Evolutionary conservation across 192 early-diverging fungal species (phyloP), one percentile per base, ranked within the genome.

Genomic region (Diversispora eburnea): DNA sequence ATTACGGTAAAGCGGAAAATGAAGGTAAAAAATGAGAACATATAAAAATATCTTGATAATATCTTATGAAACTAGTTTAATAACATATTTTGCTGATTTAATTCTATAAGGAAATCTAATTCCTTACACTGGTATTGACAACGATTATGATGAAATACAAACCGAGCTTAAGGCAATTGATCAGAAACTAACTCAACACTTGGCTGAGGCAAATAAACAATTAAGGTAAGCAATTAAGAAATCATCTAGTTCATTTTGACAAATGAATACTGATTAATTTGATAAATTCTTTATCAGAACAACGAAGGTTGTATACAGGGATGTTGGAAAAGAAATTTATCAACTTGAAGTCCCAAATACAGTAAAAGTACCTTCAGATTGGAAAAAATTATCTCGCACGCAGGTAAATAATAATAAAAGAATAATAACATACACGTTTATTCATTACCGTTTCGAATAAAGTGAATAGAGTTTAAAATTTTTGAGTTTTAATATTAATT

Each of bases 321-420:
- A 96, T 81, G 82, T 97, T 63, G 95, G 96, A 51, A 99, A 99
- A 79, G 98, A 99, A 76, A 88, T 92, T 17, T 96, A 94, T 78
- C 94, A 95, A 79, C 73, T 99, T n/a, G 95, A 99, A 75, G 82
- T 95, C 8, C 90, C 95, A 0, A 86, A 86, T 42, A 85, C 79
- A 49, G 79, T 90, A 55, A 86, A 90, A 41, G 91, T 95, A 41
- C 95, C 96, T 0, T 70, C 71, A 52, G 81, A 87, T 69, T 99
- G 94, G 90, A 82, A 83, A 45, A 79, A 87, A 42, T 79, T 93
- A 72, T 95, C 92, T 5, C 84, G 88, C 25, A 99, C 96, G 3
- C 84, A 87, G 77, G 91, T 91, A 33, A 77, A 65, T 13, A 54
- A 54, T 17, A 54, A 54, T 4, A 0, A 54, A 17, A n/a, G n/a